Percentiles rank a stretch among this genome's conserved stretches.
phyloP scores from a whole-genome alignment of 2,329 filamentous ascomycete species.

The Chaetomiaceae sp. region DNA sequence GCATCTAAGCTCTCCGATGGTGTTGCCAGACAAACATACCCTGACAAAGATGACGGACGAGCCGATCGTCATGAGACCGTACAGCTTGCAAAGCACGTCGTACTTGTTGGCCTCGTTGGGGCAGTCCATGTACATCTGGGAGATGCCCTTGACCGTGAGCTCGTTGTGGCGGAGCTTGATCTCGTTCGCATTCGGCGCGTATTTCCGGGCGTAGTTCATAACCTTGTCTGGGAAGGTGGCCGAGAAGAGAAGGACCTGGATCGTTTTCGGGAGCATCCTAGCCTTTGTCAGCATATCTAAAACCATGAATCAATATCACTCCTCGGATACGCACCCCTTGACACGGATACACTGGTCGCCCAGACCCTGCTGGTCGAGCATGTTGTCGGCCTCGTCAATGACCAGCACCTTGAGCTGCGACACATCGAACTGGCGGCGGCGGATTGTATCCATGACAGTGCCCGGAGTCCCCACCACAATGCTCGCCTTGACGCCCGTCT shows the following conservation, averaged over 20 bases:
- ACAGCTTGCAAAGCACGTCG: conserved; percentile 82
- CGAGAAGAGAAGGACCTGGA: conserved; percentile 94
- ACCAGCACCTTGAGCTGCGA: conserved; percentile 75
- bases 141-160: conserved; percentile 93
- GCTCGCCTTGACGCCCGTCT: conserved; percentile 65
- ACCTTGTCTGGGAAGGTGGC: conserved; percentile 89
- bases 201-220: conserved; percentile 74
- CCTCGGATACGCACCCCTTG: conserved; percentile 62
- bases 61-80: conserved; percentile 92
- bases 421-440: conserved; percentile 68
- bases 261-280: conserved; percentile 65
- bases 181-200: conserved; percentile 80
- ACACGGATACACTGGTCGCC: conserved; percentile 93
- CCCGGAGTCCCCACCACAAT: conserved; percentile 92
- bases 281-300: conserved; percentile 4
- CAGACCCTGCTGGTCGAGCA: conserved; percentile 92
- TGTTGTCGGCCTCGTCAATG: conserved; percentile 96
- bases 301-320: neutral
- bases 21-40: conserved; percentile 44
- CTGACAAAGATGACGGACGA: conserved; percentile 98
- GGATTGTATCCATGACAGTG: conserved; percentile 83
- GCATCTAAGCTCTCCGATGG: neutral
- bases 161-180: conserved; percentile 87
- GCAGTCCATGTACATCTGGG: conserved; percentile 96
- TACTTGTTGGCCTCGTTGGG: conserved; percentile 79